Evolutionary conservation across 2,329 filamentous ascomycete genomes (phyloP), one percentile per base, ranked within the genome.

Genomic region (Monilinia fructicola): DNA sequence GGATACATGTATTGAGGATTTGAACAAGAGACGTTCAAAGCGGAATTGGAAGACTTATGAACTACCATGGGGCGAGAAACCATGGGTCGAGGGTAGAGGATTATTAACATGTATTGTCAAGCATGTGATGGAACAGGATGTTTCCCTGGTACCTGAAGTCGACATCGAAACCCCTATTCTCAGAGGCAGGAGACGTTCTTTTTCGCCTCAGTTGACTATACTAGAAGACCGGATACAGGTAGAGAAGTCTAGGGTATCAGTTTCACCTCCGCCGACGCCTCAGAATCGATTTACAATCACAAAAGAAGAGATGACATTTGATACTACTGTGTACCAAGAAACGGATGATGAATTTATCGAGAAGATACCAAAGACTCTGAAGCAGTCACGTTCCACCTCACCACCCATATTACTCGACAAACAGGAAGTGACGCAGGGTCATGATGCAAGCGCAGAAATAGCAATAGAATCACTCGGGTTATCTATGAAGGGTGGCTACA

Each of bases 61-160:
- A 4, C 38, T 60, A 50, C 56, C 56, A 38, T 60, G 56, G 56
- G 56, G 56, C 6, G 14, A 38, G 9, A 44, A 35, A 18, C 28
- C 56, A 4, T 50, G 14, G 21, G 56, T 46, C 1, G 56, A 60
- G 42, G 56, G 56, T 18, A 60, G 14, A 11, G 21, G 31, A 26
- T 60, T 60, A 38, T 50, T 60, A 26, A 38, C 56, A 60, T 60
- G 44, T 21, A 35, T 60, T n/a, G 4, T 60, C 44, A 60, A 60
- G 44, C 28, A 60, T 60, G 56, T 14, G 2, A 60, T 60, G 56
- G 44, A 35, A 38, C 28, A 28, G 38, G 56, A 38, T 18, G 23
- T 2, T 31, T 18, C 4, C 26, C 10, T 2, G 9, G 23, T 14
- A n/a, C 40, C 3, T 31, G 21, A 59, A 10, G 1, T 10, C 1